phyloP scores from a whole-genome alignment of 2,329 filamentous ascomycete species.

The Fonsecaea monophora region DNA sequence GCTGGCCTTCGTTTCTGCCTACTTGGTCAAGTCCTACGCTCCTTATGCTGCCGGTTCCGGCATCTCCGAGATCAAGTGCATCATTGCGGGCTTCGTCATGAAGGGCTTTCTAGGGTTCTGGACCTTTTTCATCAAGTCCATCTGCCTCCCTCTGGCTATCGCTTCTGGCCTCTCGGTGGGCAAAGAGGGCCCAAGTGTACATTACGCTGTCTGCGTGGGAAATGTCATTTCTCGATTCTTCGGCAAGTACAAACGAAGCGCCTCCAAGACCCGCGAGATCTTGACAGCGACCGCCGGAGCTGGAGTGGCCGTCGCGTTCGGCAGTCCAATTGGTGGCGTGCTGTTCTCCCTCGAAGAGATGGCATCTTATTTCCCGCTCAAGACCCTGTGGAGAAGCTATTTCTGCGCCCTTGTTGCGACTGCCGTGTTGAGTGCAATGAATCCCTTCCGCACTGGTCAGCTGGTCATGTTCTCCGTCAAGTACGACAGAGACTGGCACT shows the following conservation, averaged over 20 bases:
- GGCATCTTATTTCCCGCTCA: constrained; percentile 93
- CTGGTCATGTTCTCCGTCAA: constrained; percentile 98
- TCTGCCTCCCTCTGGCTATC: constrained; percentile 88
- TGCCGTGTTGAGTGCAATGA: constrained; percentile 91
- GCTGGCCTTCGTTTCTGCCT: constrained; percentile 82
- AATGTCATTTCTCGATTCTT: constrained; percentile 96
- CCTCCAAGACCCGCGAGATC: constrained; percentile 93
- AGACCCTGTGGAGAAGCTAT: constrained; percentile 97
- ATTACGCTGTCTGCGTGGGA: constrained; percentile 96
- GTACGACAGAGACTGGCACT: constrained; percentile 97
- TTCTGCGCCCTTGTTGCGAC: constrained; percentile 97
- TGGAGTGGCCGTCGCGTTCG: constrained; percentile 94
- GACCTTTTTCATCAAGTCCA: constrained; percentile 92
- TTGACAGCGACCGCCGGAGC: constrained; percentile 93
- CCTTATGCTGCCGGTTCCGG: constrained; percentile 96
- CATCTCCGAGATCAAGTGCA: constrained; percentile 99
- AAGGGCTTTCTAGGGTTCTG: constrained; percentile 93
- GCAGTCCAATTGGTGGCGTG: constrained; percentile 95
- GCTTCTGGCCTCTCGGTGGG: constrained; percentile 92
- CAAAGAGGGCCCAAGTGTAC: constrained; percentile 97
- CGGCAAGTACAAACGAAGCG: constrained; percentile 87
- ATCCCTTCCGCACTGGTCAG: constrained; percentile 94
- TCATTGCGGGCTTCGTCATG: constrained; percentile 99
- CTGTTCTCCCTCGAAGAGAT: constrained; percentile 98
- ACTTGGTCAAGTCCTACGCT: constrained; percentile 86